Evolutionary conservation across 352 stramenopile genomes (phyloP), one percentile per base, ranked within the genome.

Genomic region (Phytophthora cryptogea): DNA sequence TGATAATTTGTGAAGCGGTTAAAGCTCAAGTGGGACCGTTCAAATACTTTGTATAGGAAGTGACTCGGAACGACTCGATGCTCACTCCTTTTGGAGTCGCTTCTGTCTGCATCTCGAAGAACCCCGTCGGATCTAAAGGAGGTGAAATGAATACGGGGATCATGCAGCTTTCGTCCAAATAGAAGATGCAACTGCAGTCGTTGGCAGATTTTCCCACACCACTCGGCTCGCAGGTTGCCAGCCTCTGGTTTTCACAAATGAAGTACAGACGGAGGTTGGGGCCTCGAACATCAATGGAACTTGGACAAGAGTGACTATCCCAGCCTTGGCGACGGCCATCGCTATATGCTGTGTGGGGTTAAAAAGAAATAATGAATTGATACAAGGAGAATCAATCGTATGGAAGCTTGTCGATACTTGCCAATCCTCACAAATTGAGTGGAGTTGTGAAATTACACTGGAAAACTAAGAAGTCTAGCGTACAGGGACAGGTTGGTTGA

Each of bases 181-280:
- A 37, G 5, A 37, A 37, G 32, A 37, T 11, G 7, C 31, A 35
- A 43, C 37, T 16, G 39, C n/a, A 5, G 39, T 23, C n/a, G 11
- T 43, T 26, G 37, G 37, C 37, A 43, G 37, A 16, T 43, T 17
- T n/a, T 43, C 37, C 37, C 37, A 43, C 37, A 43, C n/a, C 4
- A 28, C 39, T 44, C 39, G 23, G 39, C 16, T 44, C 6, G 39
- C 39, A 23, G 39, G 39, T 44, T 14, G 16, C 39, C 39, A 44
- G 39, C 39, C 39, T 44, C 26, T 13, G 39, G 16, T 44, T 16
- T 27, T 44, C 4, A 16, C 39, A 26, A 44, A 44, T 16, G 39
- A 44, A 5, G 14, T 44, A 16, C 16, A 44, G 8, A 44, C 39
- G 39, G 39, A 44, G 2, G 39, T 44, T 14, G 39, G 39, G 0